A percentile compares a stretch with the other conserved stretches of the same genome.
Evolutionary conservation across 2,329 filamentous ascomycete species (phyloP).

Genomic region (Fusarium clavum): DNA sequence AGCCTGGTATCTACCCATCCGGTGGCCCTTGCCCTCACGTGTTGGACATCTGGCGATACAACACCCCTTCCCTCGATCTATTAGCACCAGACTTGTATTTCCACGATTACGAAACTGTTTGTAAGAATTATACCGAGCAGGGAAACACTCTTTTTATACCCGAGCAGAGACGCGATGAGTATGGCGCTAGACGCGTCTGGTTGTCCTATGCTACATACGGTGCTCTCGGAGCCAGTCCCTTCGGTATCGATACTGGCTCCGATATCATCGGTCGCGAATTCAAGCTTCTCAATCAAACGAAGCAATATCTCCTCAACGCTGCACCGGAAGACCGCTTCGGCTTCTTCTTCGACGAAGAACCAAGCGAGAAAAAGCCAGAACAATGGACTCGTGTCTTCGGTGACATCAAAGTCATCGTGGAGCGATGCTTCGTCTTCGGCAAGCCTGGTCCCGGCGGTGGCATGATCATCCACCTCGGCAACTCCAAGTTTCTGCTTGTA

Average conservation of each 20-base stretch:
- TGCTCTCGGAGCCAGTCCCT: constrained; percentile 54
- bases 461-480: constrained; percentile 54
- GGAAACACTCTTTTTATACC: constrained; percentile 63
- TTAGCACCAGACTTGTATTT: constrained; percentile 62
- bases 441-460: constrained; percentile 53
- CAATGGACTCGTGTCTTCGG: constrained; percentile 47
- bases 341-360: constrained; percentile 54
- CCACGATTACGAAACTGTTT: constrained; percentile 59
- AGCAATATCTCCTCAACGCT: constrained; percentile 46
- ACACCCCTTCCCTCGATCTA: constrained; percentile 57
- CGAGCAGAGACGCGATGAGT: constrained; percentile 62
- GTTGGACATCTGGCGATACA: constrained; percentile 55
- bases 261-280: constrained; percentile 48
- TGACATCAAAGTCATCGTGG: constrained; percentile 52
- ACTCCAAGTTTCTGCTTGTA: constrained; percentile 51
- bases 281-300: constrained; percentile 47
- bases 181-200: constrained; percentile 58
- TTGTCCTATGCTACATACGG: constrained; percentile 55
- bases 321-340: constrained; percentile 51
- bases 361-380: constrained; percentile 39
- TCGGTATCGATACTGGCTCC: constrained; percentile 54
- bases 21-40: constrained; percentile 51
- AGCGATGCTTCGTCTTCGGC: constrained; percentile 56
- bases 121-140: constrained; percentile 57
- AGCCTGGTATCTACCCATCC: constrained; percentile 53